Evolutionary conservation across 768 basidiomycete species (phyloP), one percentile per base, ranked within the genome.

Genomic region (Suillus variegatus): DNA sequence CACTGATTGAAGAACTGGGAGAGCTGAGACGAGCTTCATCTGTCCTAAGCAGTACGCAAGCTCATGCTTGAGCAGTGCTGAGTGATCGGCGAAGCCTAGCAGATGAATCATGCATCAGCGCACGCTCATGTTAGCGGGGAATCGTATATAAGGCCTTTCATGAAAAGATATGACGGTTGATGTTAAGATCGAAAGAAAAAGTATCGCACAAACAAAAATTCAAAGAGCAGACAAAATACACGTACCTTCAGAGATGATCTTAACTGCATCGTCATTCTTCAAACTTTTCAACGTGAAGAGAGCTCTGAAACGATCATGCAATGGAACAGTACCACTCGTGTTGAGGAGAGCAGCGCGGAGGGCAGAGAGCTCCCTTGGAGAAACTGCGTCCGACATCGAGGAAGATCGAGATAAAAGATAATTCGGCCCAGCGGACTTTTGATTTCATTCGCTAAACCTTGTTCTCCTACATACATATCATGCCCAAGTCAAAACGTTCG

Each of bases 21-120:
- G 81, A 0, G 97, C 97, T 3, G 82, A 81, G 0, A 80, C 71
- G 40, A 84, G 84, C 70, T 89, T 89, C 78, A 96, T 91, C 78
- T 99, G 97, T 0, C 97, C 97, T 4, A 99, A 85, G 72, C 95
- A 96, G 76, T 99, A 99, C 1, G 97, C 97, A 2, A 99, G 84
- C 73, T 99, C 97, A 75, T 99, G 97, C 73, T 98, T 98, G 40
- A 99, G 84, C 65, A 99, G 77, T 10, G 95, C 93, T 51, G 95
- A 97, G 6, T 88, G 84, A 75, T 98, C 96, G 41, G 79, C 76
- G 74, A 99, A 94, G 35, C 91, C 96, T 96, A 70, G 66, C 58
- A 65, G 58, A 52, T 38, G 6, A 6, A 36, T 7, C 46, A 61
- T 35, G 51, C 61, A 18, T 60, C 25, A 60, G 58, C 18, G 28